phyloP scores from a whole-genome alignment of 176 grass and related monocot genomes.

The Ensete ventricosum region DNA sequence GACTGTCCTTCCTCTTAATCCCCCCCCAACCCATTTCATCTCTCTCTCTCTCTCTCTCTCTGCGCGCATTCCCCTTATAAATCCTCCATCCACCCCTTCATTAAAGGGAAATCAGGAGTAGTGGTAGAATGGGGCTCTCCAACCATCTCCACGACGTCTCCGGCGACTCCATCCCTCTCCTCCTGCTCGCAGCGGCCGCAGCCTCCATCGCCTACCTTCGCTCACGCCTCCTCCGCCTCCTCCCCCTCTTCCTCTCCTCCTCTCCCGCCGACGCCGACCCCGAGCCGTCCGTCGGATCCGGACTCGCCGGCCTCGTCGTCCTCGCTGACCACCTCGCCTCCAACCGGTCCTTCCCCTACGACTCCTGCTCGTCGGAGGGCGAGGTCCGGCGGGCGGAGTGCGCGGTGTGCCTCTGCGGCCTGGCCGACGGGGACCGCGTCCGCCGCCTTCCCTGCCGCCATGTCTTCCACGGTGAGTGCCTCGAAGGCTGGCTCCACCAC shows the following conservation, averaged over 20 bases:
- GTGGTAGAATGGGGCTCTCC: conserved; percentile 12
- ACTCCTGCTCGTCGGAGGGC: background rate
- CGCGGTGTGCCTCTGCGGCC: conserved; percentile 12
- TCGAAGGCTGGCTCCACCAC: conserved; percentile 23
- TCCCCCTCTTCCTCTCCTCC: background rate
- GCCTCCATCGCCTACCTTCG: conserved; percentile 12
- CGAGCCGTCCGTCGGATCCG: conserved; percentile 1
- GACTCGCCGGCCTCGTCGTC: conserved; percentile 20
- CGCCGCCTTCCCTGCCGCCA: conserved; percentile 20
- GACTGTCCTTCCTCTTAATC: no score
- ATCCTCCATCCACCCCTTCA: no score
- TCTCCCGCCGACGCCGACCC: background rate
- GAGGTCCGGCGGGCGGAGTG: background rate
- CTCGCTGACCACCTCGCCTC: conserved; percentile 16
- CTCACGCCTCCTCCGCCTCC: conserved; percentile 5
- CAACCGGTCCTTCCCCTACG: background rate
- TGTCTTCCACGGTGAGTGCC: conserved; percentile 20
- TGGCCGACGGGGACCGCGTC: conserved; percentile 18
- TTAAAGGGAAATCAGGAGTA: no score
- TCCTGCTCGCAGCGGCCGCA: conserved; percentile 13
- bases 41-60: no score
- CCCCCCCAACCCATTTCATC: no score
- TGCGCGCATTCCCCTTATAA: no score
- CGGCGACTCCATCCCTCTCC: conserved; percentile 19
- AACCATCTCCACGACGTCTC: conserved; percentile 19